Evolutionary conservation across 345 rosid species (phyloP), one percentile per base, ranked within the genome.

Genomic region (Populus alba): DNA sequence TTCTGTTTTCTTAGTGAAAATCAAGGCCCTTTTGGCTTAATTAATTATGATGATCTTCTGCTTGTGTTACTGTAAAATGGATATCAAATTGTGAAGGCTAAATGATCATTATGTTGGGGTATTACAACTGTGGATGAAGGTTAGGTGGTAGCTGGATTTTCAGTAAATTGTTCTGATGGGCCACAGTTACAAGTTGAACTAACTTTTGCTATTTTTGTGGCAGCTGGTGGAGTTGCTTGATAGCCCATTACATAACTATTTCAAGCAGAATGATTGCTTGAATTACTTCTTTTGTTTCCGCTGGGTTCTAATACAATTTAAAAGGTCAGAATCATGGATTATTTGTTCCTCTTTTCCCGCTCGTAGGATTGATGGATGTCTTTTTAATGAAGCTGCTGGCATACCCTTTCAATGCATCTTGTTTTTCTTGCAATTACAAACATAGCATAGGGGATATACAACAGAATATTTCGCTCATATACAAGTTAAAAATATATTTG

Each of bases 221-320:
- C 94, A 97, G 99, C 84, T 94, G 83, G 98, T 94, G 87, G 98
- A 97, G 87, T 89, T 92, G 81, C 86, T 97, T 67, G 99, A 97
- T 74, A 70, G 76, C 81, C 99, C 98, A 4, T 84, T 97, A 89
- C 97, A 94, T 71, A 87, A 89, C 85, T 92, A 97, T 84, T 92
- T 94, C 80, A 87, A 83, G 90, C 94, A 94, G 88, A 92, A 94
- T 73, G 98, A 97, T 70, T 97, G 99, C 86, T 88, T 97, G 93
- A 97, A 94, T 87, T 97, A 90, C 83, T 97, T 97, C 95, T 94
- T 97, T 84, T 97, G 99, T 81, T 97, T 97, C 88, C 99, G 98
- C 85, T 97, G 99, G 99, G 77, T 92, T 83, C 87, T 97, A 47
- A 92, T 94, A 73, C 98, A 94, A 80, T 97, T 97, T 79, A 96